phyloP scores from a whole-genome alignment of 2,329 filamentous ascomycete genomes.

The Diaporthe sp. region DNA sequence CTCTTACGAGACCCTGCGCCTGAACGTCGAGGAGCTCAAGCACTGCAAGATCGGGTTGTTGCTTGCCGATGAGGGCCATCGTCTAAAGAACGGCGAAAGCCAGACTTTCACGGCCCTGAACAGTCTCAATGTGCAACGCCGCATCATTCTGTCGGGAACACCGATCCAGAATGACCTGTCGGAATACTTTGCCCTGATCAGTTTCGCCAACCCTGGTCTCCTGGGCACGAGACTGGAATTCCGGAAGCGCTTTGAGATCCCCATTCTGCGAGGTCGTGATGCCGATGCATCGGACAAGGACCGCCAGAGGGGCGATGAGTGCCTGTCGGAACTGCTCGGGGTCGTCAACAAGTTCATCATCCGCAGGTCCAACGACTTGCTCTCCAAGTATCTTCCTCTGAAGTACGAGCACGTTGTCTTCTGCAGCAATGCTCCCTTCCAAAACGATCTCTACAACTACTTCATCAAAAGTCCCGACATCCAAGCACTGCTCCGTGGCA shows the following conservation, averaged over 20 bases:
- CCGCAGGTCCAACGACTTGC: conserved; percentile 94
- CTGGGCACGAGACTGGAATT: conserved; percentile 92
- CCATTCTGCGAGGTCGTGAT: conserved; percentile 91
- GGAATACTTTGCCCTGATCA: conserved; percentile 95
- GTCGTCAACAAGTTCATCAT: conserved; percentile 99
- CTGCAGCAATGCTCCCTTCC: conserved; percentile 93
- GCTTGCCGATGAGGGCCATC: conserved; percentile 96
- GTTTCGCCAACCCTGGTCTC: conserved; percentile 94
- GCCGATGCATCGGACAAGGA: conserved; percentile 88
- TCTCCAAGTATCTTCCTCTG: conserved; percentile 96
- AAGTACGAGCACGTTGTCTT: conserved; percentile 99
- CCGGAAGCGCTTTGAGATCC: conserved; percentile 91
- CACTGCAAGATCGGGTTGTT: conserved; percentile 91
- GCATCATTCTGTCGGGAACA: conserved; percentile 95
- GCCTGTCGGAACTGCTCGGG: conserved; percentile 80
- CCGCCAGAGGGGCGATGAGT: conserved; percentile 83
- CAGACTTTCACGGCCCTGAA: conserved; percentile 95
- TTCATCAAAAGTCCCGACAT: conserved; percentile 97
- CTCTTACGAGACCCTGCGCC: conserved; percentile 93
- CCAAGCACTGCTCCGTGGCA: conserved; percentile 88
- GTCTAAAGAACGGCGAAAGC: conserved; percentile 95
- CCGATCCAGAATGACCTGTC: conserved; percentile 99
- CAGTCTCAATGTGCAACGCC: conserved; percentile 86
- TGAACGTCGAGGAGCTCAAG: conserved; percentile 91
- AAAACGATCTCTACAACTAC: conserved; percentile 93